phyloP scores from a whole-genome alignment of 164 flowering plant genomes.

The Stephania cephalantha region DNA sequence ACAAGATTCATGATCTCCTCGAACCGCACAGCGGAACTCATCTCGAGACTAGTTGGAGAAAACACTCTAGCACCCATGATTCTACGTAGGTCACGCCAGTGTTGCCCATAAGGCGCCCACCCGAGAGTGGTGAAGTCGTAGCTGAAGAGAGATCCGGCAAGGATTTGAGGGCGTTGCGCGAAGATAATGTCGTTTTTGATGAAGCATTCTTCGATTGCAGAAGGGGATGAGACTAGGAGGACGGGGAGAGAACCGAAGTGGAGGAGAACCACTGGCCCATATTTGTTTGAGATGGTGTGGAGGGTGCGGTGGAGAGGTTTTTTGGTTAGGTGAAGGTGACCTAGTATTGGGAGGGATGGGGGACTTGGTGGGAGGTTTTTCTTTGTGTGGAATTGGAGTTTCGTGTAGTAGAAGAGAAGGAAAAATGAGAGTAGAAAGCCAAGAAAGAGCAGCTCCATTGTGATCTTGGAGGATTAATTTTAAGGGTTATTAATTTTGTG shows the following conservation, averaged over 20 bases:
- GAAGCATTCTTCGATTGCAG: conserved; percentile 23
- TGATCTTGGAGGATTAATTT: neutral
- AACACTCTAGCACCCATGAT: conserved; percentile 18
- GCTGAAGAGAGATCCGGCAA: conserved; percentile 14
- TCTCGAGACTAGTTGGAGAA: conserved; percentile 25
- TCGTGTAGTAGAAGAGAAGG: neutral
- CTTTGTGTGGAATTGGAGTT: neutral
- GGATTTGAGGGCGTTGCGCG: conserved; percentile 15
- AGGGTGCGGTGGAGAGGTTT: conserved; percentile 17
- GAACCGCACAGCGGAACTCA: conserved; percentile 14
- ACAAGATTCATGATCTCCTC: conserved; percentile 20
- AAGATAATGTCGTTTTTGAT: conserved; percentile 24
- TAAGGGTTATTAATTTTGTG: neutral
- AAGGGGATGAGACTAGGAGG: conserved; percentile 20
- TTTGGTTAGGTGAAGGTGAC: conserved; percentile 26
- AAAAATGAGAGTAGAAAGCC: neutral
- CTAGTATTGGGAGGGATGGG: conserved; percentile 17
- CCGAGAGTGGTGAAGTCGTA: conserved; percentile 17
- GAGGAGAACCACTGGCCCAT: conserved; percentile 23
- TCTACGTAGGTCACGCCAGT: conserved; percentile 37
- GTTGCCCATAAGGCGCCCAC: conserved; percentile 22
- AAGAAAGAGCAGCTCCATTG: conserved; percentile 9
- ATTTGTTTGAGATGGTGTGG: conserved; percentile 2
- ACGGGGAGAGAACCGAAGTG: conserved; percentile 19
- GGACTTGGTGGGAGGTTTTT: conserved; percentile 22